Evolutionary conservation across 164 flowering plant species (phyloP), one percentile per base, ranked within the genome.

Genomic region (Vitis rotundifolia): DNA sequence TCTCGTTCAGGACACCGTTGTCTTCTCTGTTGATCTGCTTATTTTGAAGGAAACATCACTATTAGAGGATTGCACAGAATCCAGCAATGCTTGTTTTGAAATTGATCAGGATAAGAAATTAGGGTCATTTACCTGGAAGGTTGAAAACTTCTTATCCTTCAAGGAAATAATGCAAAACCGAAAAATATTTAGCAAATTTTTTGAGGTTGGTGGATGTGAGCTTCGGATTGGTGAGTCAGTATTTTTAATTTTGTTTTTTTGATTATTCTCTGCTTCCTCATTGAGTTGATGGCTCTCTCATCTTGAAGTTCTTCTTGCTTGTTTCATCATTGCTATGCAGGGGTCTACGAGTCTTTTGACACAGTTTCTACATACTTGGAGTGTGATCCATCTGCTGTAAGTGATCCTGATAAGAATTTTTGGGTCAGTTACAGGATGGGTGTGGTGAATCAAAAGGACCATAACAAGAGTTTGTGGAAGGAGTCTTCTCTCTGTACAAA

Each of bases 141-240:
- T 95, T 76, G 99, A 95, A 84, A 95, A 95, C 73, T 95, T 95
- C 81, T 71, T 91, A 71, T 85, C 97, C 60, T 95, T 93, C 72
- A 95, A 93, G 79, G 99, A 95, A 73, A 93, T 95, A 76, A 90
- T 95, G 97, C 98, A 93, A 78, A 89, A 92, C 15, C 82, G 98
- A 49, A 95, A 95, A 78, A 91, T 95, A 55, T 95, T 95, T 76
- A 95, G 98, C 86, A 95, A 91, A 73, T 95, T 88, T 78, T 95
- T 95, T 83, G 91, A 93, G 79, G 93, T 94, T 75, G 99, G 98
- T 66, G 97, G 97, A 73, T 95, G 98, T 83, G 99, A 95, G 84
- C 97, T 95, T 73, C 93, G 99, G 47, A 91, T 95, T 82, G 99
- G 99, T 95, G 68, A 68, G 94, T 80, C 54, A 56, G 53, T 53